phyloP scores from a whole-genome alignment of 768 basidiomycete species.

The Podaxis rugospora region DNA sequence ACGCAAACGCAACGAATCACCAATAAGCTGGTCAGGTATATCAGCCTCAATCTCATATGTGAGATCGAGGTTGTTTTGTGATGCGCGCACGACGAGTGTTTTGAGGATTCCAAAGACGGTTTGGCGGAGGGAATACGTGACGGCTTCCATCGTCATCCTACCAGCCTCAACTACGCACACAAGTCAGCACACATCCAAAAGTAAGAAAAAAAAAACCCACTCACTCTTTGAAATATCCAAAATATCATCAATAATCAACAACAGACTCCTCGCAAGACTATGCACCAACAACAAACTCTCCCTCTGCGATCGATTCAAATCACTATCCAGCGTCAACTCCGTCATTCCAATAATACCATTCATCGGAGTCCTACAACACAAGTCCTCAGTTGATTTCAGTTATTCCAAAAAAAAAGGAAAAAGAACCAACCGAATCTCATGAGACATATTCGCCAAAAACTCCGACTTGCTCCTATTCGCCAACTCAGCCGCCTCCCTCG shows the following conservation, averaged over 20 bases:
- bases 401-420: neutral
- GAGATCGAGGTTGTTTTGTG: conserved; percentile 93
- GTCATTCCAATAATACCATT: conserved; percentile 99
- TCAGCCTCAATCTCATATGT: conserved; percentile 95
- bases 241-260: conserved; percentile 98
- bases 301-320: conserved; percentile 89
- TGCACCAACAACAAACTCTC: conserved; percentile 96
- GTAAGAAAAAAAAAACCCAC: conserved; percentile 25
- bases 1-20: conserved; percentile 89
- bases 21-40: conserved; percentile 95
- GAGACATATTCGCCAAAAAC: conserved; percentile 98
- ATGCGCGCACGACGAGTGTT: conserved; percentile 95
- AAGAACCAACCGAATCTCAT: conserved; percentile 66
- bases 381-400: neutral
- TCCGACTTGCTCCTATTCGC: conserved; percentile 98
- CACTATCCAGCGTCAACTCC: conserved; percentile 93
- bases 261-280: conserved; percentile 84
- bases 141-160: conserved; percentile 99
- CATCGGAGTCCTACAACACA: conserved; percentile 84
- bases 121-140: conserved; percentile 96
- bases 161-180: conserved; percentile 83
- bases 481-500: conserved; percentile 93
- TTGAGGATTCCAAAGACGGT: conserved; percentile 98
- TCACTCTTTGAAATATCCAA: conserved; percentile 99
- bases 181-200: conserved; percentile 10